Base-by-base conservation (phyloP, 306 rosid species). In the Gastrolobium villosum region DNA sequence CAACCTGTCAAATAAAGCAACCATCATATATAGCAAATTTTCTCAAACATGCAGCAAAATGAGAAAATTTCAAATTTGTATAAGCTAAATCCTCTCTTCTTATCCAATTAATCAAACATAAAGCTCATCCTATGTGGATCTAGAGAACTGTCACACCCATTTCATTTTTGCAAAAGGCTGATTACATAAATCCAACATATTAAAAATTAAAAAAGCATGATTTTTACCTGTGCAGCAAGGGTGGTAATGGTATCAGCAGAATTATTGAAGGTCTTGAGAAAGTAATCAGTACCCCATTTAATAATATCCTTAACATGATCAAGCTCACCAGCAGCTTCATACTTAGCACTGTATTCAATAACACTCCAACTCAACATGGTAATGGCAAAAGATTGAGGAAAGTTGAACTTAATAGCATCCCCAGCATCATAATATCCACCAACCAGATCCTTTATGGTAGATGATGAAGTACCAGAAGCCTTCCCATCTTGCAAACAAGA, bases 281-380 rank as follows among this genome's bases (percentile, higher is more conserved):
- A 76, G 86, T 91, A 96, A 86, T 96, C 99, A 40, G 92, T 76
- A 1, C 99, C 99, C 98, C 98, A 96, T 78, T 96, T 96, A 14
- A 96, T 96, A 30, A 90, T 75, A 2, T 96, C 99, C 85, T 90
- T 93, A 3, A 86, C 90, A 76, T 96, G 98, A 67, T 82, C 69
- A 31, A 96, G 99, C 64, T 96, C 99, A 7, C 99, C 97, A 14
- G 88, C 90, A 61, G 98, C 99, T 70, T 96, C 96, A 54, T 93
- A 96, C 78, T 93, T 96, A 3, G 92, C 89, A 43, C 94, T 96
- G 76, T 96, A 96, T 76, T 96, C 99, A 36, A 96, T 96, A 1
- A 96, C 99, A 34, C 98, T 96, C 99, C 99, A 96, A 75, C 99
- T 96, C 85, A 96, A 80, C 98, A 96, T 85, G 71, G 98, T 88